Evolutionary conservation across 1,139 yeast genomes (phyloP), one percentile per base, ranked within the genome.

Genomic region (Taphrina wiesneri): DNA sequence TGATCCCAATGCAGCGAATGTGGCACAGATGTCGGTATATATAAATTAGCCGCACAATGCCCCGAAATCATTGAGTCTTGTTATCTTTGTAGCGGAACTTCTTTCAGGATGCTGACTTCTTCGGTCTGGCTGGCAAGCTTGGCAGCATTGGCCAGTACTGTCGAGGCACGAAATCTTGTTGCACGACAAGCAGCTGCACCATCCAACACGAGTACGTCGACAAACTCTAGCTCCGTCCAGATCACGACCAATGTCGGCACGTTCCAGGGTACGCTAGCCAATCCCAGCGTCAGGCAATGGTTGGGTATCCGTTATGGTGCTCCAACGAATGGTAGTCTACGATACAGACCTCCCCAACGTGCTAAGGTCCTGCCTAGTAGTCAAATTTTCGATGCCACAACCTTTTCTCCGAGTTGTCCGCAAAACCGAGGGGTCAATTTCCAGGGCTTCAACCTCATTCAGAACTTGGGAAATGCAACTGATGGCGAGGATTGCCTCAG

Each of bases 401-500:
- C 65, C 6, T 62, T 53, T 36, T 56, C 60, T n/a, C 47, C 49
- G 19, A 25, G 47, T 17, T 62, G 65, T 28, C 64, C 64, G 9
- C 64, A 60, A 36, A 60, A 60, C 43, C 45, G 56, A 15, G 64
- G 64, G 4, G 19, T 30, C 23, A n/a, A n/a, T 13, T 60, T 26
- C 49, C 41, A 26, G 1, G 64, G 64, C 9, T 60, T 60, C 57
- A 28, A 60, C 30, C 19, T 60, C n/a, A 53, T 60, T 28, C 30
- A 30, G 7, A 17, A 19, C 19, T 51, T 52, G 7, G 64, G 64
- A 21, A 60, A 60, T 26, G 56, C 39, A 19, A 49, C 57, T 26
- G 64, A 60, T 28, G 64, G 65, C n/a, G 65, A 62, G 25, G 65
- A 62, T 26, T 62, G 65, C 28, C 53, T 62, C 28, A 53, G 49